Percentiles rank a stretch among this genome's conserved stretches.
phyloP scores from a whole-genome alignment of 345 rosid genomes.

The Excoecaria agallocha region DNA sequence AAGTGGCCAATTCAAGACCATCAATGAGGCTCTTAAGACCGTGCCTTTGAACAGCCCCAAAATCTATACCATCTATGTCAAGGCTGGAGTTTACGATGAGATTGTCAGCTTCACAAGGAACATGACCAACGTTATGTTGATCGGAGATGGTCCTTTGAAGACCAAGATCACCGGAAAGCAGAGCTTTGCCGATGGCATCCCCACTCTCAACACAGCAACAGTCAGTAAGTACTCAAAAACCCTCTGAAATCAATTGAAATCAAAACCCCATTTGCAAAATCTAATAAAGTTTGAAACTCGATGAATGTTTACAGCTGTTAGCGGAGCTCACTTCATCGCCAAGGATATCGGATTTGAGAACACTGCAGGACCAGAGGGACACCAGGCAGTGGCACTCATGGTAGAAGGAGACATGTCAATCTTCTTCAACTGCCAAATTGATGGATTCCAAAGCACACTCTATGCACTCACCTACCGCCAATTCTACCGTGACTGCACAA shows the following conservation, averaged over 20 bases:
- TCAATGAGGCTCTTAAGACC: constrained; percentile 43
- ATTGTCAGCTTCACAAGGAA: constrained; percentile 34
- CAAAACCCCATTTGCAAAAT: background rate
- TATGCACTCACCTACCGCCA: constrained; percentile 29
- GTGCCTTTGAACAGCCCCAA: constrained; percentile 36
- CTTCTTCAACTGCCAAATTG: constrained; percentile 26
- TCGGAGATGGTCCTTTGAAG: constrained; percentile 72
- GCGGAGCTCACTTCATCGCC: constrained; percentile 25
- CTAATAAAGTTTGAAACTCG: background rate
- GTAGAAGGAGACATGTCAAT: constrained; percentile 15
- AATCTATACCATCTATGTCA: constrained; percentile 62
- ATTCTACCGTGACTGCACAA: constrained; percentile 30
- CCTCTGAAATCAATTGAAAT: too few relatives aligned
- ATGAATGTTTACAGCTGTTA: background rate
- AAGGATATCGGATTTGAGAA: constrained; percentile 38
- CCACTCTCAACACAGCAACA: constrained; percentile 52
- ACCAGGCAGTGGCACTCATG: constrained; percentile 26
- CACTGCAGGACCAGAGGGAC: constrained; percentile 22
- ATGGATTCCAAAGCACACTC: constrained; percentile 28
- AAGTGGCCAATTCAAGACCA: constrained; percentile 58
- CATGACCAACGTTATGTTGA: constrained; percentile 42
- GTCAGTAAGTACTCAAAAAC: constrained; percentile 40
- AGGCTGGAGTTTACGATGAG: constrained; percentile 69
- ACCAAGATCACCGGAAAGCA: constrained; percentile 56
- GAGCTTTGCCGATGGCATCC: constrained; percentile 42